These are phyloP conservation scores for Acephala macrosclerotiorum DNA, from an alignment of 2,329 filamentous ascomycete species.

Conservation along the genomic window DNA sequence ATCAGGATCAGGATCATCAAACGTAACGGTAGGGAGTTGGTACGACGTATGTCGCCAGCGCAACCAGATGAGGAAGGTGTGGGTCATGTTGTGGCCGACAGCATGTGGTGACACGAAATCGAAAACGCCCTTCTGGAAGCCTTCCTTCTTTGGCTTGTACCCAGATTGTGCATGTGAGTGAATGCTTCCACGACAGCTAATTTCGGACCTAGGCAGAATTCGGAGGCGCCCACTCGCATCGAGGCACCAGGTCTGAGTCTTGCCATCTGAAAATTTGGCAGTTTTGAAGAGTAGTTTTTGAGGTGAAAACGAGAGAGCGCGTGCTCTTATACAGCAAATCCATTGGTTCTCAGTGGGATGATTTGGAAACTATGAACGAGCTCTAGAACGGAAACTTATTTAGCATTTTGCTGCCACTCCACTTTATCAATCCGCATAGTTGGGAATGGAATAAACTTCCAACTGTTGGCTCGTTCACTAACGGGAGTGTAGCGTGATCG, in stretches of 20 bases:
- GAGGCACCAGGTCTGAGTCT: neutral
- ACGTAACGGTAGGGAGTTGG: no score
- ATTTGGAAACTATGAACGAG: neutral
- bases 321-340: neutral
- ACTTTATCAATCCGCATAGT: neutral
- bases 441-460: neutral
- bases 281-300: neutral
- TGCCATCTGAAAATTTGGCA: neutral
- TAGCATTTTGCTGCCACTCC: slow-evolving; percentile 1
- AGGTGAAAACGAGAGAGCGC: neutral
- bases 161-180: neutral
- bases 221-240: slow-evolving; percentile 9
- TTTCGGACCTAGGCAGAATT: neutral
- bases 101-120: neutral
- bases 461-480: neutral
- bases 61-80: slow-evolving; percentile 1
- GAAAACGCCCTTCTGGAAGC: slow-evolving; percentile 7
- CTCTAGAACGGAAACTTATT: neutral
- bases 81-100: neutral
- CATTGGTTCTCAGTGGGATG: slow-evolving; percentile 4
- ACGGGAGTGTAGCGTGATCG: neutral
- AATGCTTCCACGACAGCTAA: neutral
- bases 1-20: neutral
- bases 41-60: neutral
- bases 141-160: neutral